Evolutionary conservation across 345 rosid genomes (phyloP).

Genomic region (Eucalyptus pauciflora): DNA sequence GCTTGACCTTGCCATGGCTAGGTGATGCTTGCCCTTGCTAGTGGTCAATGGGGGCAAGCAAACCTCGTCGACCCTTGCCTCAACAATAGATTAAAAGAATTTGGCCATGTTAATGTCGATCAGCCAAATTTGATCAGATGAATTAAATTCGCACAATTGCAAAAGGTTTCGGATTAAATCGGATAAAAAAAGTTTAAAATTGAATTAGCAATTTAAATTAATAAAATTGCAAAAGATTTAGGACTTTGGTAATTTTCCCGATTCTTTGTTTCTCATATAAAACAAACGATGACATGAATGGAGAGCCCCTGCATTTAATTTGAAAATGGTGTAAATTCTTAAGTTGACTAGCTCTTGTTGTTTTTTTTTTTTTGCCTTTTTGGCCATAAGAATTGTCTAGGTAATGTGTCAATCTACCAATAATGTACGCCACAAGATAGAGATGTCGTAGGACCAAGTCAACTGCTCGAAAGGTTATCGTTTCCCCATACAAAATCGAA

Average conservation of each 20-base stretch:
- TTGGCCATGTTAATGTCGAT: no score
- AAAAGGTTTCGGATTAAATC: accelerated
- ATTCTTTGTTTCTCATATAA: not conserved
- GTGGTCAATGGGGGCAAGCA: accelerated
- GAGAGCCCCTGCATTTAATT: not conserved
- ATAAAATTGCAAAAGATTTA: no score
- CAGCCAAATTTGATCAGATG: accelerated
- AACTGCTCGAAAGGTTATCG: not conserved
- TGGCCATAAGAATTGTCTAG: not conserved
- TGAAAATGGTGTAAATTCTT: not conserved
- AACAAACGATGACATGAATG: not conserved
- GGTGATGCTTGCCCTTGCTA: no score
- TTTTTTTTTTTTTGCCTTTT: not conserved
- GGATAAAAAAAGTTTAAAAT: no score
- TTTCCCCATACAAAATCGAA: not conserved
- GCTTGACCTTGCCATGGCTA: accelerated
- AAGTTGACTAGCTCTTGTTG: not conserved
- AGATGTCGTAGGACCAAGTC: not conserved
- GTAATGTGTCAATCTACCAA: not conserved
- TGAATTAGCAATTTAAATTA: no score
- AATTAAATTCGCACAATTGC: accelerated
- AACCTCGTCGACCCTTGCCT: accelerated
- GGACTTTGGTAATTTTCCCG: no score
- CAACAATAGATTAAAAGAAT: no score
- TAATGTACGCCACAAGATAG: not conserved